These are phyloP conservation scores for Mallotus japonicus DNA, from an alignment of 441 rosid genomes.

Conservation along the genomic window DNA sequence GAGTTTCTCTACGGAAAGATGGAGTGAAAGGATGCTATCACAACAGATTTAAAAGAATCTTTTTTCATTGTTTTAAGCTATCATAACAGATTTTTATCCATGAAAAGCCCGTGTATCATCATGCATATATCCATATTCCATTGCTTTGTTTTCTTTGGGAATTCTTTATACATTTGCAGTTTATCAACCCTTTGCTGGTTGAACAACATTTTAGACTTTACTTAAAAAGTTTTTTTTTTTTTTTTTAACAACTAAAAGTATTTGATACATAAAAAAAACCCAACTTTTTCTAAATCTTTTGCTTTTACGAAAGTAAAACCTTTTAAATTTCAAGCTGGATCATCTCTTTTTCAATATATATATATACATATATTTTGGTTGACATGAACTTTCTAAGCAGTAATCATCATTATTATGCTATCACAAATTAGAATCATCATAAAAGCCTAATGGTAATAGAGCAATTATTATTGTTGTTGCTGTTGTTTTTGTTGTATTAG, in stretches of 20 bases:
- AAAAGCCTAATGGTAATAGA: constrained; percentile 1
- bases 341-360: background rate
- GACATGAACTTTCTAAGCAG: background rate
- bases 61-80: background rate
- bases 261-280: background rate
- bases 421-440: constrained; percentile 6
- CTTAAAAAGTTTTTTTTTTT: too few relatives aligned
- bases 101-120: background rate
- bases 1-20: too few relatives aligned
- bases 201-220: background rate
- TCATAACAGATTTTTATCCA: background rate
- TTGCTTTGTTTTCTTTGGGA: background rate
- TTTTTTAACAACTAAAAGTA: too few relatives aligned
- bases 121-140: background rate
- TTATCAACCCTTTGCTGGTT: background rate
- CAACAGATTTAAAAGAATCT: background rate
- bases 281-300: background rate
- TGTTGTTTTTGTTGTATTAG: too few relatives aligned
- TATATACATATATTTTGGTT: too few relatives aligned
- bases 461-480: too few relatives aligned
- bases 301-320: constrained; percentile 2
- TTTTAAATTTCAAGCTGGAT: background rate
- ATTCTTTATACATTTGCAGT: background rate
- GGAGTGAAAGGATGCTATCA: too few relatives aligned
- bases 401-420: constrained; percentile 1